Base-by-base conservation (phyloP, 225 moss, liverwort and hornwort genomes). In the Takakia lepidozioides region DNA sequence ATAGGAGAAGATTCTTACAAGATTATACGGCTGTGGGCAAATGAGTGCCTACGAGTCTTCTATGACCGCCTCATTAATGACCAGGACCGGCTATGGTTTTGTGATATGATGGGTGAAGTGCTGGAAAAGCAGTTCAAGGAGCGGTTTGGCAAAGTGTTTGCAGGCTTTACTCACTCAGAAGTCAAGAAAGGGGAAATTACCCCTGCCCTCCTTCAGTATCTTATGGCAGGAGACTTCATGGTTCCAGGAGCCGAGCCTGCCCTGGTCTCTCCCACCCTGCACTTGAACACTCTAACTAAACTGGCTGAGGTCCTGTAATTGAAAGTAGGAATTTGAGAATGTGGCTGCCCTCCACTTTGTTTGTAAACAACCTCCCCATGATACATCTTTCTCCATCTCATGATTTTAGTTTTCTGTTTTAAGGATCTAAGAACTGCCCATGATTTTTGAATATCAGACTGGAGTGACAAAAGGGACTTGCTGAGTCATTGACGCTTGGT, bases 181-280 rank as follows among this genome's bases (percentile, higher is more conserved):
- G 66, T 87, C 3, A 92, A 87, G 55, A 80, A 80, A 55, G 79
- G 63, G 0, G 82, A 87, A 3, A 71, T 87, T 25, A 78, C 76
- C 28, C 87, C 92, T 8, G 24, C 56, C 8, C 59, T 87, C 40
- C 74, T 92, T 19, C 78, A 80, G 52, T 92, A 80, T 27, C 75
- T 79, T 0, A 77, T 87, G 85, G 84, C 75, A 4, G 91, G 90
- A 55, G 90, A 91, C 41, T 91, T 86, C 10, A 91, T 91, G 90
- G 53, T 91, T 60, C 81, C 81, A 17, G 83, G 90, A 20, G 86
- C 86, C 19, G 86, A 91, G 0, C 86, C 83, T 23, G 66, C 61
- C 30, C 21, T 81, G 66, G 90, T 86, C n/a, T n/a, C n/a, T n/a
- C n/a, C n/a, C n/a, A n/a, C n/a, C n/a, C n/a, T n/a, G n/a, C n/a